Percentiles rank a stretch among this genome's conserved stretches.
Conservation (phyloP, 108 stramenopile genomes). For the Cylindrotheca closterium region DNA sequence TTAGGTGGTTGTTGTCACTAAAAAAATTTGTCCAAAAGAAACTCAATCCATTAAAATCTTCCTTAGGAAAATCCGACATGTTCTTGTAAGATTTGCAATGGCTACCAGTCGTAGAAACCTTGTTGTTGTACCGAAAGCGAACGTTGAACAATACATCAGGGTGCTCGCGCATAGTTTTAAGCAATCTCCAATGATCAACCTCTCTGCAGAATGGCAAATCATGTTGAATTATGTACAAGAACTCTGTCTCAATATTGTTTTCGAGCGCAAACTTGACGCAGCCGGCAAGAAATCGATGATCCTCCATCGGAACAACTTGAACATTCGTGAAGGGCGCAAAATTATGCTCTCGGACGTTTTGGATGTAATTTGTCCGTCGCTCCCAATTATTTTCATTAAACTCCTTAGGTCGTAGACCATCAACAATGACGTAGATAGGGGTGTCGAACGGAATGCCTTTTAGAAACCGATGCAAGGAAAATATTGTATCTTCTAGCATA, state of each 20-base stretch:
- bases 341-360: background rate
- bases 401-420: constrained; percentile 5
- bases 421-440: constrained; percentile 9
- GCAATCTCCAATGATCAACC: constrained; percentile 1
- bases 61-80: background rate
- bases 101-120: too few species aligned
- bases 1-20: constrained; percentile 16
- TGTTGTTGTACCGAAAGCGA: constrained; percentile 4
- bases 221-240: constrained; percentile 12
- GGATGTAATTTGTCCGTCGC: constrained; percentile 1
- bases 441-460: background rate
- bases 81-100: background rate
- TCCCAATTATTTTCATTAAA: background rate
- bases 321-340: constrained; percentile 12
- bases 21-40: constrained; percentile 3
- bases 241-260: background rate
- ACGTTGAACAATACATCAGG: background rate
- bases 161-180: constrained; percentile 2
- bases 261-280: constrained; percentile 4
- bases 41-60: constrained; percentile 4
- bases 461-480: background rate
- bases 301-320: background rate
- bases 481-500: constrained; percentile 4
- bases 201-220: background rate
- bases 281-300: constrained; percentile 6